Conservation (phyloP, 108 stramenopile species). For the Conticribra guillardii region DNA sequence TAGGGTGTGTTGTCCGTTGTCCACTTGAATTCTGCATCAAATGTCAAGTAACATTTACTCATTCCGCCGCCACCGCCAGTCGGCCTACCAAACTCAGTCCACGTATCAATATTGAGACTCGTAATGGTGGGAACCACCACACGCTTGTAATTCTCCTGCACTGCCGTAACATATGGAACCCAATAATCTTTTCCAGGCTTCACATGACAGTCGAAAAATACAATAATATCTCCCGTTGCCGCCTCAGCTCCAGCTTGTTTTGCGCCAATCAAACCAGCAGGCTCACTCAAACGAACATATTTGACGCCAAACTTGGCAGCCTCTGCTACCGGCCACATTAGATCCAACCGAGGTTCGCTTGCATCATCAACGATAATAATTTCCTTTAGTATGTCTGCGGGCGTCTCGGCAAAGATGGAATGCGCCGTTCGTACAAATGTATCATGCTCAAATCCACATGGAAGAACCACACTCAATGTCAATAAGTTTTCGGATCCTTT, state of each 20-base stretch:
- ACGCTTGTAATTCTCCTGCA: conserved; percentile 46
- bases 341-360: conserved; percentile 33
- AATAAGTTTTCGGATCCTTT: conserved; percentile 9
- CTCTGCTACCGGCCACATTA: conserved; percentile 24
- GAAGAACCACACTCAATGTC: conserved; percentile 46
- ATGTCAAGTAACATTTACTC: conserved; percentile 52
- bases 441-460: conserved; percentile 51
- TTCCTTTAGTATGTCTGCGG: conserved; percentile 36
- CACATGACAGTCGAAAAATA: conserved; percentile 51
- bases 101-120: conserved; percentile 44
- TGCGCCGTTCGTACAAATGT: conserved; percentile 38
- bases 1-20: conserved; percentile 40
- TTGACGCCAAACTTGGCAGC: conserved; percentile 41
- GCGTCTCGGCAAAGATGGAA: conserved; percentile 39
- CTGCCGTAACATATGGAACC: conserved; percentile 36
- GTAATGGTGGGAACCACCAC: conserved; percentile 48
- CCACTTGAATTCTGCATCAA: conserved; percentile 54
- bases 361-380: conserved; percentile 49
- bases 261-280: conserved; percentile 43
- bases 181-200: conserved; percentile 46
- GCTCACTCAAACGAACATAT: conserved; percentile 33
- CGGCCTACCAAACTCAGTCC: conserved; percentile 39
- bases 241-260: conserved; percentile 46
- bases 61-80: conserved; percentile 29
- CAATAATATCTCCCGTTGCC: conserved; percentile 46